phyloP scores from a whole-genome alignment of 371 early-diverging fungal genomes.

The Apophysomyces variabilis region DNA sequence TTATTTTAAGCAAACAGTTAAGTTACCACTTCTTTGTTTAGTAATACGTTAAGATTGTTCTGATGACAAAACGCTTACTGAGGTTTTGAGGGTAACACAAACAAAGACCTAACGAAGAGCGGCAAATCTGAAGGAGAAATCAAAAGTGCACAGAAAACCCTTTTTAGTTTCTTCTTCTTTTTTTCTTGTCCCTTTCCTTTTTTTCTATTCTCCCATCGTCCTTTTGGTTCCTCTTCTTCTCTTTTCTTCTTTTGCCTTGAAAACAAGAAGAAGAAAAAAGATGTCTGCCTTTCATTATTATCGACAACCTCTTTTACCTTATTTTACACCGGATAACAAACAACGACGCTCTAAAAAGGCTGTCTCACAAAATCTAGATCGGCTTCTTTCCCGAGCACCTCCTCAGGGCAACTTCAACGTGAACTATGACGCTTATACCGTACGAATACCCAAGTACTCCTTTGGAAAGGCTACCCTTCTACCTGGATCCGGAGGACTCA shows the following conservation, averaged over 20 bases:
- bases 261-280: not conserved
- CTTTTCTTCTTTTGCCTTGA: constrained; percentile 4
- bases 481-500: constrained; percentile 42
- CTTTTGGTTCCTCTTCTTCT: not conserved
- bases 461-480: constrained; percentile 43
- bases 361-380: constrained; percentile 13
- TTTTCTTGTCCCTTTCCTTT: constrained; percentile 12
- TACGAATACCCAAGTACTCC: constrained; percentile 42
- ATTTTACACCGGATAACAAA: constrained; percentile 13
- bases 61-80: too few relatives aligned
- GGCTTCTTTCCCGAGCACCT: constrained; percentile 27
- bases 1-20: too few relatives aligned
- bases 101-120: too few relatives aligned
- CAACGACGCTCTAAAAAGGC: constrained; percentile 10
- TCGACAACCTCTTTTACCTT: constrained; percentile 6
- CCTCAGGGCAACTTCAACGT: constrained; percentile 40
- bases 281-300: constrained; percentile 8
- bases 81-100: too few relatives aligned
- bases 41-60: too few relatives aligned
- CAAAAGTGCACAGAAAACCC: constrained; percentile 6
- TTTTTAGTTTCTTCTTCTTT: not conserved
- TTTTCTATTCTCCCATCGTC: not conserved
- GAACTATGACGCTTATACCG: constrained; percentile 37
- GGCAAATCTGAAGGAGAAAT: not conserved
- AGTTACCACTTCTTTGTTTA: too few relatives aligned